Evolutionary conservation across 2,329 filamentous ascomycete genomes (phyloP), one percentile per base, ranked within the genome.

Genomic region (Amphichorda felina): DNA sequence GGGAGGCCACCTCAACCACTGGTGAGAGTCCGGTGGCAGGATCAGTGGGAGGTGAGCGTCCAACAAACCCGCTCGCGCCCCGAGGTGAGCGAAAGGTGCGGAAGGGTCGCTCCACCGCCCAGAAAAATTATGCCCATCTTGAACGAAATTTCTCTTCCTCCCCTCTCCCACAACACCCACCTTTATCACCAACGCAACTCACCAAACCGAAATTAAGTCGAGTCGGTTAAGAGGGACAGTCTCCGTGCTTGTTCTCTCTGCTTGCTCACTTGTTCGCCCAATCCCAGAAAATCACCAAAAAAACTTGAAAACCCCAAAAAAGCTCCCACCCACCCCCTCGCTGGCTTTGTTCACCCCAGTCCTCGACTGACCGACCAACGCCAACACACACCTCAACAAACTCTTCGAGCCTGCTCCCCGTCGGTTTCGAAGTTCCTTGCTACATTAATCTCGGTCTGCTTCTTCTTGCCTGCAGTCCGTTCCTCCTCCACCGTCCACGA

Each of bases 291-390:
- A 60, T 58, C 59, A 60, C 51, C 57, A 68, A 74, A 75, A 75
- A 76, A 76, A 73, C 50, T 53, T 60, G 61, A 67, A 72, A 75
- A 74, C 60, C 57, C 52, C 72, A 75, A 68, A 62, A 75, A 77
- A 69, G 64, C 68, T 61, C 61, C 24, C 29, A 17, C 17, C 33
- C 34, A 35, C 34, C 21, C 17, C 16, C 4, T 33, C n/a, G 10
- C 19, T 33, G 33, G 26, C 33, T 16, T 35, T 30, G 25, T 34
- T 29, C 18, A 25, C 29, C 24, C 29, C 37, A 28, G 29, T 34
- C 22, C 18, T 24, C 17, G 18, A 31, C 33, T 17, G 16, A 14
- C 28, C 34, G 25, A 34, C 16, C 34, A 13, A 28, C 34, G 19
- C 13, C 28, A 30, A 31, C 18, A 13, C 18, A 36, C 28, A 31